Evolutionary conservation across 495 filamentous ascomycete species (phyloP).

Genomic region (Podospora australis): DNA sequence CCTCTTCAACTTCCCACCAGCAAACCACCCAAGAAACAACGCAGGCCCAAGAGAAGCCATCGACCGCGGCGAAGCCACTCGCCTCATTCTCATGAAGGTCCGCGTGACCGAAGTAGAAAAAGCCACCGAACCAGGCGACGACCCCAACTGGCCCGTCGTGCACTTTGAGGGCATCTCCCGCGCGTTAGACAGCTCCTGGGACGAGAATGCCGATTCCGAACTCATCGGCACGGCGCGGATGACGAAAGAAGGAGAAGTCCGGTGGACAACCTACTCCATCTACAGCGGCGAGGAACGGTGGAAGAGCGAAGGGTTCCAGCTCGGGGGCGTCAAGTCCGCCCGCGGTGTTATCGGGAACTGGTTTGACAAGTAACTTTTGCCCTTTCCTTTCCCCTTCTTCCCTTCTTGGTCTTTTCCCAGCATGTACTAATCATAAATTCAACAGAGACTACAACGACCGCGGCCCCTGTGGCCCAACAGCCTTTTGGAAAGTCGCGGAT

Average conservation of each 20-base stretch:
- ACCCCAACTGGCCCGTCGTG: constrained; percentile 48
- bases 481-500: constrained; percentile 62
- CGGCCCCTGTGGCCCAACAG: constrained; percentile 58
- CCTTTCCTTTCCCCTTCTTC: too few species aligned
- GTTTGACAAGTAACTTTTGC: constrained; percentile 55
- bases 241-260: constrained; percentile 57
- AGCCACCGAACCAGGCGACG: constrained; percentile 39
- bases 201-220: constrained; percentile 54
- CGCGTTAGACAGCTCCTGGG: constrained; percentile 49
- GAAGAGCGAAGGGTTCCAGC: constrained; percentile 59
- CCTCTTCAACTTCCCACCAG: constrained; percentile 54
- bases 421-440: background rate
- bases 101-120: constrained; percentile 45
- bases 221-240: constrained; percentile 47
- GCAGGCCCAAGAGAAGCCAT: constrained; percentile 41
- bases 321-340: constrained; percentile 51
- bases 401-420: background rate
- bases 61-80: constrained; percentile 50
- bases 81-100: constrained; percentile 59
- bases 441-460: constrained; percentile 49
- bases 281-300: constrained; percentile 56
- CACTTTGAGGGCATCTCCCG: constrained; percentile 52
- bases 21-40: too few species aligned
- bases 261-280: constrained; percentile 59
- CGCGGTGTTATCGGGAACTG: constrained; percentile 58